A percentile compares a stretch with the other conserved stretches of the same genome.
These are phyloP conservation scores for Penicillium silybi DNA, from an alignment of 495 filamentous ascomycete genomes.

Conservation along the genomic window DNA sequence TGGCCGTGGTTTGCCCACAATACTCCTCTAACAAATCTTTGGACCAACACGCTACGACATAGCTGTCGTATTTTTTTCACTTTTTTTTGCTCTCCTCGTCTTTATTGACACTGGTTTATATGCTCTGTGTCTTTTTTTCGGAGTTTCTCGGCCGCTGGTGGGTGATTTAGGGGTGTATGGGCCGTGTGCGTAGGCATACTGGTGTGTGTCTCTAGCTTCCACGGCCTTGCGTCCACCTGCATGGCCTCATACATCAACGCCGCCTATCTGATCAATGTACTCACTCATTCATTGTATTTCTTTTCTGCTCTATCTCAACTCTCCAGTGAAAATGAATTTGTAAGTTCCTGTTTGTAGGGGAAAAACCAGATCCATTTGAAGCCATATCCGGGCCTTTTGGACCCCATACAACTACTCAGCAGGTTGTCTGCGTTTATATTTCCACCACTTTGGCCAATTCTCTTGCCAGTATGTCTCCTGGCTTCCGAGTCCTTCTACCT, in stretches of 20 bases:
- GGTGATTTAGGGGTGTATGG: background rate
- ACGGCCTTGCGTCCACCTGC: no score
- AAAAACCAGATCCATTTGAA: no score
- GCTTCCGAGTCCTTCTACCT: no score
- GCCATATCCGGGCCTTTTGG: no score
- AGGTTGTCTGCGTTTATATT: no score
- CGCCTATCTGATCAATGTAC: background rate
- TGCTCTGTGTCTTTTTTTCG: background rate
- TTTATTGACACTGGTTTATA: background rate
- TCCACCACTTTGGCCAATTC: no score
- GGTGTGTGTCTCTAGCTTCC: background rate
- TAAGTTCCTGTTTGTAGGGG: no score
- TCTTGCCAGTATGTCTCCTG: no score
- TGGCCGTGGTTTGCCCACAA: constrained; percentile 59
- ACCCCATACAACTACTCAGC: no score
- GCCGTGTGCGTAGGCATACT: background rate
- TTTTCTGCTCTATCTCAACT: no score
- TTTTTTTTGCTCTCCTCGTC: constrained; percentile 11
- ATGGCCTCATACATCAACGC: background rate
- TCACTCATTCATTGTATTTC: no score
- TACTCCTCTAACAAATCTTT: constrained; percentile 59
- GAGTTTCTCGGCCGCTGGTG: background rate
- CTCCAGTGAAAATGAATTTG: no score
- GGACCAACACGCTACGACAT: constrained; percentile 42
- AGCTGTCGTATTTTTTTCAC: constrained; percentile 34